Evolutionary conservation across 2,329 filamentous ascomycete species (phyloP).

Genomic region (Rugonectria rugulosa): DNA sequence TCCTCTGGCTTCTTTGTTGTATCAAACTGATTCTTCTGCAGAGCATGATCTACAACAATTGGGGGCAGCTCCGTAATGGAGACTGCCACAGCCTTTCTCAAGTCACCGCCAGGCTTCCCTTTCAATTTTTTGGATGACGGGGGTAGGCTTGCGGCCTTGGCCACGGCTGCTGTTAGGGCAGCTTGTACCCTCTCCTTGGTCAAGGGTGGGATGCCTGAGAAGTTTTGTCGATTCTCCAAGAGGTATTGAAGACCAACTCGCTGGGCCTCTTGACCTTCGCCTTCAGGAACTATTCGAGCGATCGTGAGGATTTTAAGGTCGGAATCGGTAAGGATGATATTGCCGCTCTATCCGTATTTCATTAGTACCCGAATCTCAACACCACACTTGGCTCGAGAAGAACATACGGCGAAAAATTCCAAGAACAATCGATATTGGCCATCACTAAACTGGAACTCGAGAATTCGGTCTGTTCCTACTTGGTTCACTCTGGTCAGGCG

Average conservation of each 20-base stretch:
- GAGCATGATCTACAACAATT: slow-evolving; percentile 84
- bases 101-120: slow-evolving; percentile 75
- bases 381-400: background rate
- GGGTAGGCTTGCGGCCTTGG: slow-evolving; percentile 58
- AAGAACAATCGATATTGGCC: slow-evolving; percentile 87
- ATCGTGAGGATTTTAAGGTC: slow-evolving; percentile 84
- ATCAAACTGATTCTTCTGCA: slow-evolving; percentile 76
- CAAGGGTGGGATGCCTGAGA: slow-evolving; percentile 74
- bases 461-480: slow-evolving; percentile 90
- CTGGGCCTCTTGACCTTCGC: slow-evolving; percentile 84
- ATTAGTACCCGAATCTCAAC: slow-evolving; percentile 3
- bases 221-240: slow-evolving; percentile 85
- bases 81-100: slow-evolving; percentile 81
- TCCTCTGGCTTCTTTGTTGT: slow-evolving; percentile 70
- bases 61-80: slow-evolving; percentile 91
- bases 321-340: slow-evolving; percentile 89
- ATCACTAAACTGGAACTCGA: slow-evolving; percentile 93
- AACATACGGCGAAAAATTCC: slow-evolving; percentile 83
- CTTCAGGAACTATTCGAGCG: slow-evolving; percentile 80
- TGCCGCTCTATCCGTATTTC: slow-evolving; percentile 69
- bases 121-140: slow-evolving; percentile 72
- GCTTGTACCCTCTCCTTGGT: slow-evolving; percentile 75
- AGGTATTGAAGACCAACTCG: slow-evolving; percentile 80
- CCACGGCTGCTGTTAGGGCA: slow-evolving; percentile 72
- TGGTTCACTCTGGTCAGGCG: slow-evolving; percentile 82